A percentile compares a stretch with the other conserved stretches of the same genome.
Evolutionary conservation across 1,284 basidiomycete genomes (phyloP).

Genomic region (Salmacisia buchloeana): DNA sequence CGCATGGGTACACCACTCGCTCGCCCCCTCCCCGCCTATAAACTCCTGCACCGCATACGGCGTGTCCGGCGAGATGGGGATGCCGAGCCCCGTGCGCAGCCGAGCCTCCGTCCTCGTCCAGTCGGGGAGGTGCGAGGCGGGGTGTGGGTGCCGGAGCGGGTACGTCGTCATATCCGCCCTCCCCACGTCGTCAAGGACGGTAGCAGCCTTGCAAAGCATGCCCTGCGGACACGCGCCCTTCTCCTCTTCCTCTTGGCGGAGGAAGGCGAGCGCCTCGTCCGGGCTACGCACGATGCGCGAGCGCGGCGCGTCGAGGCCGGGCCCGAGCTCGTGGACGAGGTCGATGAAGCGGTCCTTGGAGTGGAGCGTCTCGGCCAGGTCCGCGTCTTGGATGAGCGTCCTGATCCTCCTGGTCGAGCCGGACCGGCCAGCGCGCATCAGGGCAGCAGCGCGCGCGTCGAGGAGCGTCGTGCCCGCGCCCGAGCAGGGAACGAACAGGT

Average conservation of each 20-base stretch:
- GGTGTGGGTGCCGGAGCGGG: conserved; percentile 29
- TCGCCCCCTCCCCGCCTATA: conserved; percentile 39
- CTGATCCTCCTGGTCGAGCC: conserved; percentile 37
- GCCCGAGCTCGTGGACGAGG: conserved; percentile 49
- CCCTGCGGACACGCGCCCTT: conserved; percentile 14
- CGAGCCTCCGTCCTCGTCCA: conserved; percentile 26
- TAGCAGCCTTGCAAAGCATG: conserved; percentile 49
- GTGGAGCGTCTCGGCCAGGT: conserved; percentile 50
- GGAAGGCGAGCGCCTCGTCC: conserved; percentile 46
- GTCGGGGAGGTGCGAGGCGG: conserved; percentile 14
- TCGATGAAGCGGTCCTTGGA: conserved; percentile 37
- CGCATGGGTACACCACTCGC: conserved; percentile 54
- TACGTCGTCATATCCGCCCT: conserved; percentile 53
- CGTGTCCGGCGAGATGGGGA: conserved; percentile 27
- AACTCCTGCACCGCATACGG: conserved; percentile 48
- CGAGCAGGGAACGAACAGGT: conserved; percentile 52
- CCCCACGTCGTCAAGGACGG: conserved; percentile 51
- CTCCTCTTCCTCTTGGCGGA: conserved; percentile 28
- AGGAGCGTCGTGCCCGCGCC: conserved; percentile 52
- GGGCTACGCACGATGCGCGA: conserved; percentile 48
- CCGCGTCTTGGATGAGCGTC: conserved; percentile 51
- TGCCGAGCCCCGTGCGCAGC: conserved; percentile 19
- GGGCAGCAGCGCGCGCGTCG: conserved; percentile 50
- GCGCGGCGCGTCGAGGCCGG: conserved; percentile 48
- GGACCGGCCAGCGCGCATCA: conserved; percentile 44